phyloP scores from a whole-genome alignment of 2,329 filamentous ascomycete species.

The Apiospora rasikravindrae region DNA sequence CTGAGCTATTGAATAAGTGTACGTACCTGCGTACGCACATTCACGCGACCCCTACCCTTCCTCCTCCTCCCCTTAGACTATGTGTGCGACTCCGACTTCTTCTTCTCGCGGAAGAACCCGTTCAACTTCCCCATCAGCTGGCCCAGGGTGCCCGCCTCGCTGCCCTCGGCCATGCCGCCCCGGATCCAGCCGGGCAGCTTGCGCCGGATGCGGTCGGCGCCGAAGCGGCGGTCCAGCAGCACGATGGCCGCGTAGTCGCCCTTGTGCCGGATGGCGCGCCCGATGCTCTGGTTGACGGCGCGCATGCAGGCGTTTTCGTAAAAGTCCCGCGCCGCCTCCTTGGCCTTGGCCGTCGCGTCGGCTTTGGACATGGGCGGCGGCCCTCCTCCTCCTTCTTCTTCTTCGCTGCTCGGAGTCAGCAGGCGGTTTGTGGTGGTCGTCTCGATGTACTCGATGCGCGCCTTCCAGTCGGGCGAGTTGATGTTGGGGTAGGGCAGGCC shows the following conservation, averaged over 20 bases:
- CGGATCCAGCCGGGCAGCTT: constrained; percentile 93
- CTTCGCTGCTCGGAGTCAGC: constrained; percentile 11
- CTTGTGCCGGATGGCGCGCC: constrained; percentile 85
- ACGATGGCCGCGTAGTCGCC: constrained; percentile 91
- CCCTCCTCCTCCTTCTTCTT: constrained; percentile 22
- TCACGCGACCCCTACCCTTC: too few species aligned
- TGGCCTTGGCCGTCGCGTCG: constrained; percentile 46
- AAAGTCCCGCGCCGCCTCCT: constrained; percentile 73
- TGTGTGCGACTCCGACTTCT: constrained; percentile 18
- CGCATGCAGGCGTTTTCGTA: constrained; percentile 97
- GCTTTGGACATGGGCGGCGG: constrained; percentile 26
- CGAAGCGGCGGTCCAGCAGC: constrained; percentile 81
- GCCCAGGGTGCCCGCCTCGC: constrained; percentile 55
- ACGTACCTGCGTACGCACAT: not conserved
- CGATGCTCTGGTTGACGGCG: constrained; percentile 95
- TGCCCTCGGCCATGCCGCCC: constrained; percentile 62
- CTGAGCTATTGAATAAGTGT: too few species aligned
- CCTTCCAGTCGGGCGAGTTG: constrained; percentile 88
- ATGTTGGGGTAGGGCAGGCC: constrained; percentile 93
- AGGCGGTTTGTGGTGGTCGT: constrained; percentile 53
- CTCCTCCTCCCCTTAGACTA: not conserved
- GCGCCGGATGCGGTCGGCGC: constrained; percentile 69
- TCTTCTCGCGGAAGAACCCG: constrained; percentile 63
- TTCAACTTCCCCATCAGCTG: constrained; percentile 64
- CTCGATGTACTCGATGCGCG: constrained; percentile 87